phyloP scores from a whole-genome alignment of 1,139 yeast genomes.

The Candida sanyaensis region DNA sequence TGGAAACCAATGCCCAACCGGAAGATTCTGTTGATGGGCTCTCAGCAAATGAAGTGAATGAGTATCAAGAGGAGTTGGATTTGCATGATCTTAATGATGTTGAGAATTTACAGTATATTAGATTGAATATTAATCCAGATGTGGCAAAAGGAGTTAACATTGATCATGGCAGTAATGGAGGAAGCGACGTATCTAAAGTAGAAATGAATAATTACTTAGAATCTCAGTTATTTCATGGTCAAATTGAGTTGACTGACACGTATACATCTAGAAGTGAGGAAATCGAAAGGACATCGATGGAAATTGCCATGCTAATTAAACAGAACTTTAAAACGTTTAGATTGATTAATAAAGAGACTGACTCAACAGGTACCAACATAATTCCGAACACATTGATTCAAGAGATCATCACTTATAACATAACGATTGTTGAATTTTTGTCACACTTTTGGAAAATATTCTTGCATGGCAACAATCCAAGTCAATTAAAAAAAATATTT shows the following conservation, averaged over 20 bases:
- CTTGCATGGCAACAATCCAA: conserved; percentile 39
- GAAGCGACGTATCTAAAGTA: conserved; percentile 15
- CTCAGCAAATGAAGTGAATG: conserved; percentile 33
- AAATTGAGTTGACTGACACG: conserved; percentile 46
- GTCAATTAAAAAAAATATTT: conserved; percentile 39
- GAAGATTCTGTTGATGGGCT: conserved; percentile 19
- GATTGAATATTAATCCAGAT: conserved; percentile 50
- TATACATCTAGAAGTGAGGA: conserved; percentile 32
- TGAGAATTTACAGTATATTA: conserved; percentile 53
- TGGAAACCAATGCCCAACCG: conserved; percentile 10
- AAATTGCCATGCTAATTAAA: conserved; percentile 53
- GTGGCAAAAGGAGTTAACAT: conserved; percentile 17
- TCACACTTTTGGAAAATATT: conserved; percentile 49
- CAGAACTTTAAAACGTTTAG: conserved; percentile 48
- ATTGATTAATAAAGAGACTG: conserved; percentile 15
- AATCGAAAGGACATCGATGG: conserved; percentile 50
- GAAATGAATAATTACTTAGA: conserved; percentile 28
- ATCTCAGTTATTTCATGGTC: conserved; percentile 19
- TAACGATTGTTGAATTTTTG: conserved; percentile 44
- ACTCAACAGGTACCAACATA: conserved; percentile 17
- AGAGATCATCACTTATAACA: conserved; percentile 40
- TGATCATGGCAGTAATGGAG: conserved; percentile 4
- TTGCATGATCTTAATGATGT: conserved; percentile 63
- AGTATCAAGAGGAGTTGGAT: conserved; percentile 50
- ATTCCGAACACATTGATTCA: conserved; percentile 30